Conservation (phyloP, 441 rosid genomes). For the Adansonia rubrostipa region DNA sequence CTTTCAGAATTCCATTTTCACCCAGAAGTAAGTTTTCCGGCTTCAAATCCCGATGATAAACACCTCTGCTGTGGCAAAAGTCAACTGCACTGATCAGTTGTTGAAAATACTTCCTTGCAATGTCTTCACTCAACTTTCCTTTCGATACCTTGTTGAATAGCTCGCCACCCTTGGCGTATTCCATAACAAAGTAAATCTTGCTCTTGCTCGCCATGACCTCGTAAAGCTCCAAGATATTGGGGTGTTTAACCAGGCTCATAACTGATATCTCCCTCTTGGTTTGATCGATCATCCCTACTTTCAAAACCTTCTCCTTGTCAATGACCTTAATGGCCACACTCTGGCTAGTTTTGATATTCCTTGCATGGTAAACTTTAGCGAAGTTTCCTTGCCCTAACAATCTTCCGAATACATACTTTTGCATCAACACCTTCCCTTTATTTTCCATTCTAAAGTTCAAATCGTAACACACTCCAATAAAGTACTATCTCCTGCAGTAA, state of each 20-base stretch:
- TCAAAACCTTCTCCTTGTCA: constrained; percentile 73
- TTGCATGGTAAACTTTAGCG: constrained; percentile 75
- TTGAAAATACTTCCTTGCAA: constrained; percentile 71
- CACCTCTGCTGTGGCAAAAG: constrained; percentile 90
- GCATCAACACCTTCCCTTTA: constrained; percentile 69
- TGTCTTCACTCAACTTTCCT: constrained; percentile 73
- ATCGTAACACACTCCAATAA: constrained; percentile 18
- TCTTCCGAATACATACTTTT: constrained; percentile 75
- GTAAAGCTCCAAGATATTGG: constrained; percentile 77
- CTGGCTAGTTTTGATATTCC: constrained; percentile 54
- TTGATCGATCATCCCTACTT: constrained; percentile 77
- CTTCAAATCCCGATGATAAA: constrained; percentile 82
- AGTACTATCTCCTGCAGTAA: constrained; percentile 19
- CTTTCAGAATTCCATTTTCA: constrained; percentile 72
- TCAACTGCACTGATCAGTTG: constrained; percentile 82
- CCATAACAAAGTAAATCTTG: constrained; percentile 88
- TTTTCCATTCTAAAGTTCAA: constrained; percentile 53
- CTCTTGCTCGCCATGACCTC: constrained; percentile 93
- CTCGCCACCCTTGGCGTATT: constrained; percentile 83
- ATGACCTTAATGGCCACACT: constrained; percentile 83
- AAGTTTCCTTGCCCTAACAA: constrained; percentile 87
- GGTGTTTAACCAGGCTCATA: constrained; percentile 77
- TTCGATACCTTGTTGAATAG: constrained; percentile 74
- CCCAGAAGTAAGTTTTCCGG: constrained; percentile 84
- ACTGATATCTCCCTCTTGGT: constrained; percentile 85